A percentile compares a stretch with the other conserved stretches of the same genome.
These are phyloP conservation scores for Phytophthora fragariaefolia DNA, from an alignment of 352 stramenopile genomes.

Conservation along the genomic window DNA sequence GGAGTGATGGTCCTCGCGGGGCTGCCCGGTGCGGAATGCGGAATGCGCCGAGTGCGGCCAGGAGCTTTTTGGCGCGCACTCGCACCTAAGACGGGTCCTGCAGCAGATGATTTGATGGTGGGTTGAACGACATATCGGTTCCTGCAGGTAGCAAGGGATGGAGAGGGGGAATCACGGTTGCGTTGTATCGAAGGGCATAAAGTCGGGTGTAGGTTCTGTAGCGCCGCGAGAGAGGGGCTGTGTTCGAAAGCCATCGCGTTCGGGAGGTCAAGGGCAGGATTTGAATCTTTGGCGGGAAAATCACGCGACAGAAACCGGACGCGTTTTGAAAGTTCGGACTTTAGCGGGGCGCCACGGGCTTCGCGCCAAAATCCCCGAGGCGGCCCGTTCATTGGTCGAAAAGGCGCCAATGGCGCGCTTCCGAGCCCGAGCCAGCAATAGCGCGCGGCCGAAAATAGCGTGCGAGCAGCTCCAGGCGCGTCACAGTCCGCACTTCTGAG, in stretches of 20 bases:
- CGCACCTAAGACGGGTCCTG: too few species aligned
- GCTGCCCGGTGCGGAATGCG: background rate
- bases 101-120: too few species aligned
- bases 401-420: background rate
- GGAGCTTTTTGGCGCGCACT: background rate
- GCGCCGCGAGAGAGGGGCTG: too few species aligned
- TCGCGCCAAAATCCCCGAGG: background rate
- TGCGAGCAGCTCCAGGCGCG: background rate
- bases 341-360: background rate
- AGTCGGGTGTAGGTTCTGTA: background rate
- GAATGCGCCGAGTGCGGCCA: too few species aligned
- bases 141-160: too few species aligned
- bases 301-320: background rate
- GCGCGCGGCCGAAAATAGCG: background rate
- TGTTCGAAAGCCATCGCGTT: too few species aligned
- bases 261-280: too few species aligned
- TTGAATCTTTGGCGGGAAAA: slow-evolving; percentile 5
- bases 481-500: background rate
- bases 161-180: too few species aligned
- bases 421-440: background rate
- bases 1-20: too few species aligned
- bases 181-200: background rate
- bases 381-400: background rate
- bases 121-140: too few species aligned
- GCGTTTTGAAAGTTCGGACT: background rate